A percentile compares a stretch with the other conserved stretches of the same genome.
Conservation (phyloP, 2,329 filamentous ascomycete genomes). For the Saccharata proteae region DNA sequence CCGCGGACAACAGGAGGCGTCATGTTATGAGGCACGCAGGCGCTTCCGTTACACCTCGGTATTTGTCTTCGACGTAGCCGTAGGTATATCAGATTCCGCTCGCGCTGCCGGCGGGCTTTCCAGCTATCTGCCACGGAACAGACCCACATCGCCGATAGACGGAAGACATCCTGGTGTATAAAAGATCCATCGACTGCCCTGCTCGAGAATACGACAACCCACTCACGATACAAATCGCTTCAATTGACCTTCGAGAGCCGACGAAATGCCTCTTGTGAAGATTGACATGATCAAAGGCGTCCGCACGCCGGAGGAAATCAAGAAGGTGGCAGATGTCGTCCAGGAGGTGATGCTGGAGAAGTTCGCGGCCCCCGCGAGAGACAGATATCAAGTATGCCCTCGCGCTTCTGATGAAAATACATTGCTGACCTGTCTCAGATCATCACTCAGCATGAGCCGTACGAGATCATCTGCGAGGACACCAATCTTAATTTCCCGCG, state of each 20-base stretch:
- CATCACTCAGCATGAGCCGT: conserved; percentile 21
- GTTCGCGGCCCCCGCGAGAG: conserved; percentile 17
- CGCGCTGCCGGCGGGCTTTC: too few relatives aligned
- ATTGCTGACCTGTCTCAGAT: conserved; percentile 7
- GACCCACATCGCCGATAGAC: too few relatives aligned
- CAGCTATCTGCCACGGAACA: too few relatives aligned
- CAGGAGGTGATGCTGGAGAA: conserved; percentile 17
- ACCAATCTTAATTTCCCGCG: conserved; percentile 16
- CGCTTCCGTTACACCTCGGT: too few relatives aligned
- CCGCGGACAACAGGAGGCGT: too few relatives aligned
- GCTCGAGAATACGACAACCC: too few relatives aligned
- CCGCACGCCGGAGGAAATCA: conserved; percentile 16
- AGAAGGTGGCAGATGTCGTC: conserved; percentile 17
- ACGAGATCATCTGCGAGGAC: conserved; percentile 21
- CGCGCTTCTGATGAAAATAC: background rate
- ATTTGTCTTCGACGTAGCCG: too few relatives aligned
- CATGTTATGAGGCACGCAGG: too few relatives aligned
- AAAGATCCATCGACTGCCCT: too few relatives aligned
- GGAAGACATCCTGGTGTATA: too few relatives aligned
- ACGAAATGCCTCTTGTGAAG: conserved; percentile 19
- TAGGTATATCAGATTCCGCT: too few relatives aligned
- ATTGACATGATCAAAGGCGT: conserved; percentile 17
- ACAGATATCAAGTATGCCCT: conserved; percentile 16
- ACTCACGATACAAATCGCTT: too few relatives aligned
- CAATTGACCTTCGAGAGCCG: background rate